A percentile compares a stretch with the other conserved stretches of the same genome.
Conservation (phyloP, 2,329 filamentous ascomycete species). For the Diaporthe sp. region DNA sequence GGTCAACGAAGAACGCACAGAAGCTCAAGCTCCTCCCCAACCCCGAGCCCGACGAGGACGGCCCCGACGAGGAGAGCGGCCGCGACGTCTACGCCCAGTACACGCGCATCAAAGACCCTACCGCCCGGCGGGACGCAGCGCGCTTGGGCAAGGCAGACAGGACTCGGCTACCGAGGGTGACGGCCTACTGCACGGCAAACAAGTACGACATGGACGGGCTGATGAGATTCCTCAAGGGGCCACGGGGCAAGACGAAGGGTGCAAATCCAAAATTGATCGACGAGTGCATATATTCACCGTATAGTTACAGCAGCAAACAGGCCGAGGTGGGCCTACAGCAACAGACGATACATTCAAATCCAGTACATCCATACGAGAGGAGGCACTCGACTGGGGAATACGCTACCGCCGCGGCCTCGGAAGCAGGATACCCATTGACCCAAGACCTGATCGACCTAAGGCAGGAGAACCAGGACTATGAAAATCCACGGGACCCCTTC, state of each 20-base stretch:
- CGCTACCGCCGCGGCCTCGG: conserved; percentile 34
- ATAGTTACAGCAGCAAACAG: conserved; percentile 76
- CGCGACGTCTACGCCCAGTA: conserved; percentile 98
- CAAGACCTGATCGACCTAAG: conserved; percentile 76
- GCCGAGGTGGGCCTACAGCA: conserved; percentile 44
- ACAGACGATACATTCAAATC: conserved; percentile 52
- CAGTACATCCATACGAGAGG: conserved; percentile 69
- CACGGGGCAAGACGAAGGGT: conserved; percentile 78
- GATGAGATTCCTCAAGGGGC: conserved; percentile 90
- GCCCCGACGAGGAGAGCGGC: conserved; percentile 87
- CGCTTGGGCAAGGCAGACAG: conserved; percentile 93
- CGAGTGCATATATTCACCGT: conserved; percentile 97
- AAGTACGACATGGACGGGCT: conserved; percentile 91
- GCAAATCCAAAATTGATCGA: conserved; percentile 93
- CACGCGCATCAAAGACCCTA: conserved; percentile 96
- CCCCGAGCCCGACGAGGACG: conserved; percentile 84
- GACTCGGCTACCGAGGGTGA: conserved; percentile 88
- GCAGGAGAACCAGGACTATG: conserved; percentile 51
- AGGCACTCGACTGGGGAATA: conserved; percentile 80
- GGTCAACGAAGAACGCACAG: conserved; percentile 95
- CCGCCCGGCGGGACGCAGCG: conserved; percentile 90
- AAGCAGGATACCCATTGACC: conserved; percentile 64
- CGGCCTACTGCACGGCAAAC: conserved; percentile 95
- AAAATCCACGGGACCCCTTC: conserved; percentile 51
- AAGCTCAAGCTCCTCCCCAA: conserved; percentile 98